Conservation (phyloP, 1,284 basidiomycete genomes). For the Heterobasidion irregulare region DNA sequence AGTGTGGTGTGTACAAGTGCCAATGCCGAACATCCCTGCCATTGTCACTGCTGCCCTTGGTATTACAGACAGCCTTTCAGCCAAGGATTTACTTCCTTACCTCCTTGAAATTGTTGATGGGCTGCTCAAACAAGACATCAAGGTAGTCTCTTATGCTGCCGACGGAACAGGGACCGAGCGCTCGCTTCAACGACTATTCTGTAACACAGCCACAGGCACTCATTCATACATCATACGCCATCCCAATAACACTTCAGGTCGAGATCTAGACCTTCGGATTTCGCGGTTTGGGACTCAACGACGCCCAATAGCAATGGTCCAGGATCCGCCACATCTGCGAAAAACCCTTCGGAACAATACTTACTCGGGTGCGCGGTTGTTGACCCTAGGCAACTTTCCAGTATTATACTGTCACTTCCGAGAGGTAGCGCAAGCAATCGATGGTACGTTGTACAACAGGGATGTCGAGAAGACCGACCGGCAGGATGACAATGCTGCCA, state of each 20-base stretch:
- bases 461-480: constrained; percentile 28
- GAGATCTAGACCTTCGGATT: not conserved
- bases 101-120: constrained; percentile 12
- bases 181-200: constrained; percentile 11
- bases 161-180: constrained; percentile 23
- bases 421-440: not conserved
- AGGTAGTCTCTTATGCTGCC: constrained; percentile 18
- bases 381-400: constrained; percentile 17
- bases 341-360: constrained; percentile 26
- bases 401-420: constrained; percentile 14
- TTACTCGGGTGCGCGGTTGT: constrained; percentile 19
- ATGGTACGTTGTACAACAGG: constrained; percentile 18
- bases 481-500: constrained; percentile 34
- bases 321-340: constrained; percentile 25
- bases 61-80: not conserved
- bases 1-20: constrained; percentile 5
- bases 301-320: constrained; percentile 17
- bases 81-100: not conserved
- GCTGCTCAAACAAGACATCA: constrained; percentile 12
- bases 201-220: not conserved
- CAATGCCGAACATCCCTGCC: constrained; percentile 5
- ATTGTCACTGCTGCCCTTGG: constrained; percentile 7
- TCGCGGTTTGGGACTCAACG: not conserved
- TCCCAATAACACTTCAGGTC: not conserved
- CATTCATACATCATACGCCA: not conserved